phyloP scores from a whole-genome alignment of 371 early-diverging fungal species.

The Rhizopus delemar region DNA sequence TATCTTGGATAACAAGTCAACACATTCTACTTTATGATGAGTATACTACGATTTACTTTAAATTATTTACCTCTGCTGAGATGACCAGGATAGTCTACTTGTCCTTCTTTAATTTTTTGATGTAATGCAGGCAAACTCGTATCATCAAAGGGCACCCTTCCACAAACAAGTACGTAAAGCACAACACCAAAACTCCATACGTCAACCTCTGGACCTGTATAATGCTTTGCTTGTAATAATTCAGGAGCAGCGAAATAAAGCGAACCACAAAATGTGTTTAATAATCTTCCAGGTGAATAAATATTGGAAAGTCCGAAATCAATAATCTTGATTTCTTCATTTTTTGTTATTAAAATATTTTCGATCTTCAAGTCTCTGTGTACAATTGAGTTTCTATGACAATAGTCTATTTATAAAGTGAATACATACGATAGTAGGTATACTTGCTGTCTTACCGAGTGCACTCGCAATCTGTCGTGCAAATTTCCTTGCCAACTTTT shows the following conservation, averaged over 20 bases:
- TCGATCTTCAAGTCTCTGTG: constrained; percentile 92
- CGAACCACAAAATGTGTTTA: constrained; percentile 85
- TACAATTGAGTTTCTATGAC: constrained; percentile 70
- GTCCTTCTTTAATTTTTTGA: constrained; percentile 63
- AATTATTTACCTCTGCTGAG: constrained; percentile 41
- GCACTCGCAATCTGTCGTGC: constrained; percentile 84
- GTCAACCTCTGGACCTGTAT: constrained; percentile 88
- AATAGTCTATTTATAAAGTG: constrained; percentile 41
- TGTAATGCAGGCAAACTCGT: constrained; percentile 65
- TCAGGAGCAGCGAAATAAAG: constrained; percentile 88
- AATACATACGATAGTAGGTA: not conserved
- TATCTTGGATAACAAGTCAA: constrained; percentile 65
- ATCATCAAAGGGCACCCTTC: constrained; percentile 87
- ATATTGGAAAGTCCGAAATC: constrained; percentile 92
- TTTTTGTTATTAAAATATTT: constrained; percentile 74
- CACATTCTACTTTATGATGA: constrained; percentile 51
- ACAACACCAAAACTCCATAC: constrained; percentile 93
- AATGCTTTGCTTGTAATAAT: constrained; percentile 77
- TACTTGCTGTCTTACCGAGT: constrained; percentile 39
- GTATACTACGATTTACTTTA: not conserved
- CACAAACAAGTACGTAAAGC: constrained; percentile 82
- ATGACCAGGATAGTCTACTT: constrained; percentile 51
- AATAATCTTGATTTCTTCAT: constrained; percentile 64
- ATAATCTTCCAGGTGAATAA: constrained; percentile 60
- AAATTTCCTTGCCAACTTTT: constrained; percentile 69